These are phyloP conservation scores for Elaeis guineensis DNA, from an alignment of 176 grass and related monocot species.

Conservation along the genomic window DNA sequence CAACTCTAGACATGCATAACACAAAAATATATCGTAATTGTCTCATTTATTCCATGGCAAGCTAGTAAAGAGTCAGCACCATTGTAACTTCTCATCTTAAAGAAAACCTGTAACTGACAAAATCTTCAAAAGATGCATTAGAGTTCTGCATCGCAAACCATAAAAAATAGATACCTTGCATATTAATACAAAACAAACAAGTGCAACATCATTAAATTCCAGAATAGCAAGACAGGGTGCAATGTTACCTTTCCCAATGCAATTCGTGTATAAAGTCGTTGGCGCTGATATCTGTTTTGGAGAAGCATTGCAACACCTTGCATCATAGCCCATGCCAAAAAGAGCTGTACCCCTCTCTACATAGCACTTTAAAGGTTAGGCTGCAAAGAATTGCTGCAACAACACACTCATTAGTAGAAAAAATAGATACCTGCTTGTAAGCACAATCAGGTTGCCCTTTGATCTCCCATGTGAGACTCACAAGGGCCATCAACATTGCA, in stretches of 20 bases:
- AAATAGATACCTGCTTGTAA: conserved; percentile 57
- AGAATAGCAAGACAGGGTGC: no score
- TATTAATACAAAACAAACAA: no score
- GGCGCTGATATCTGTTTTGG: conserved; percentile 95
- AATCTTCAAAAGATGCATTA: neutral
- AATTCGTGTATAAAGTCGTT: conserved; percentile 95
- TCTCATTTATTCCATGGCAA: no score
- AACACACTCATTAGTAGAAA: no score
- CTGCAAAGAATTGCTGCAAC: no score
- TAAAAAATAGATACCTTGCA: no score
- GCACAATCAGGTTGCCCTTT: conserved; percentile 88
- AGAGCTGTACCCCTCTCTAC: conserved; percentile 85
- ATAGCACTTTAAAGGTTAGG: neutral
- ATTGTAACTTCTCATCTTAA: neutral
- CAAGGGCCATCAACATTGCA: conserved; percentile 93
- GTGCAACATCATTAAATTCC: no score
- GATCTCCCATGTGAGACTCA: conserved; percentile 98
- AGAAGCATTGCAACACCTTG: conserved; percentile 98
- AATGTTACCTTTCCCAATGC: conserved; percentile 85
- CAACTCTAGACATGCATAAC: no score
- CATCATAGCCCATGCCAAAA: conserved; percentile 93
- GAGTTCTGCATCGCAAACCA: neutral
- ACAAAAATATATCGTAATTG: no score
- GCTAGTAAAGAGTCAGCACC: no score
- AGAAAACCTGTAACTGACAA: neutral